phyloP scores from a whole-genome alignment of 768 basidiomycete species.

The Amanita rubescens region DNA sequence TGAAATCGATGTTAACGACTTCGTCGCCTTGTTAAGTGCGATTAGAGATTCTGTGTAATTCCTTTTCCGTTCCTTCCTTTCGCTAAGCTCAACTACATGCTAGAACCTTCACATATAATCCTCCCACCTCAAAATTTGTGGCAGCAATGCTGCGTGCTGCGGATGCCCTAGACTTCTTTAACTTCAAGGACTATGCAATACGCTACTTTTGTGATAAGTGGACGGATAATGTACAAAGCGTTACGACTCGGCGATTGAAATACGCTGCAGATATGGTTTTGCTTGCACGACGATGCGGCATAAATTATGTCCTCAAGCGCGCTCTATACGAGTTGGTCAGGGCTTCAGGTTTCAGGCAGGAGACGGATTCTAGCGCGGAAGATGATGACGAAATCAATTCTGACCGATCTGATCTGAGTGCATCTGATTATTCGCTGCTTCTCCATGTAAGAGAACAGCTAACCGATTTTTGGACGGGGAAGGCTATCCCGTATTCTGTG shows the following conservation, averaged over 20 bases:
- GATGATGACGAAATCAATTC: not conserved
- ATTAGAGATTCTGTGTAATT: slow-evolving; percentile 27
- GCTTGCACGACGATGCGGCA: not conserved
- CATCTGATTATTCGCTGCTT: not conserved
- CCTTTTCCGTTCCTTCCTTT: not conserved
- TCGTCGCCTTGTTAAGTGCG: slow-evolving; percentile 22
- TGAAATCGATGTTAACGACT: slow-evolving; percentile 23
- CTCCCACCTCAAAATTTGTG: not conserved
- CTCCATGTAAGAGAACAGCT: not conserved
- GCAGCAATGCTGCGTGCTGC: not conserved
- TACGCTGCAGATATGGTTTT: not conserved
- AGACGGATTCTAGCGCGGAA: not conserved
- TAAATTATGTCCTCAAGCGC: not conserved
- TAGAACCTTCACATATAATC: not conserved
- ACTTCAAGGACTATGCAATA: not conserved
- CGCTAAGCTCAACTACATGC: not conserved
- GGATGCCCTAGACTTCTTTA: not conserved
- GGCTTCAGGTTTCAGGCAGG: not conserved
- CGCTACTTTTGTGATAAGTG: not conserved
- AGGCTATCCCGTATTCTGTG: too few relatives aligned
- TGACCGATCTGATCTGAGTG: not conserved
- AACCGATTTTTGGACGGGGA: too few relatives aligned
- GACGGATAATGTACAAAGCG: not conserved
- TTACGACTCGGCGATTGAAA: not conserved
- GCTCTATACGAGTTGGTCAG: not conserved